Evolutionary conservation across 2,329 filamentous ascomycete genomes (phyloP).

Genomic region (Passalora sequoiae): DNA sequence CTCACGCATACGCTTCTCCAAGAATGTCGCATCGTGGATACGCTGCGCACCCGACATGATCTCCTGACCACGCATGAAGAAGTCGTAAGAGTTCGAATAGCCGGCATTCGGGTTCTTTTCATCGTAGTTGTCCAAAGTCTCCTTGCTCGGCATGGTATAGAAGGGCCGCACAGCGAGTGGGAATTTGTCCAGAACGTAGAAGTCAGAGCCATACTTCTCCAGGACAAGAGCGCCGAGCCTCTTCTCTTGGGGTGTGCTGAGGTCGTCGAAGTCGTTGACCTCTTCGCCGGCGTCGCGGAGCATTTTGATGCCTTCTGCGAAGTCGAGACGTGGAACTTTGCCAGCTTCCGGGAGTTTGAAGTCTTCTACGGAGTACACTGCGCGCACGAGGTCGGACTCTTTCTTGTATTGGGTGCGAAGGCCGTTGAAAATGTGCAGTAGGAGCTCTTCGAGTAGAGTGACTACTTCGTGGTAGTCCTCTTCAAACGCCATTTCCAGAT

Average conservation of each 20-base stretch:
- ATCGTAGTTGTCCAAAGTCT: constrained; percentile 48
- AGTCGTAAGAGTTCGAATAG: constrained; percentile 60
- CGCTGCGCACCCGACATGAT: constrained; percentile 64
- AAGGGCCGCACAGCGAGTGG: constrained; percentile 83
- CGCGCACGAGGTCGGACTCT: constrained; percentile 67
- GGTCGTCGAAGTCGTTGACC: constrained; percentile 71
- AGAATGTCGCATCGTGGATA: constrained; percentile 57
- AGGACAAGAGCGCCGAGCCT: constrained; percentile 82
- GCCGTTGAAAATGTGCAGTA: constrained; percentile 75
- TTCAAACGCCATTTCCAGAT: constrained; percentile 86
- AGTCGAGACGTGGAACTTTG: constrained; percentile 70
- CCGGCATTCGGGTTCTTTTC: constrained; percentile 47
- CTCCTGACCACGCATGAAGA: constrained; percentile 67
- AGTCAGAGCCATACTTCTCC: constrained; percentile 87
- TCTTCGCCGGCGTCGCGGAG: constrained; percentile 72
- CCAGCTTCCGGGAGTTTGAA: constrained; percentile 70
- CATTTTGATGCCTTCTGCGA: constrained; percentile 71
- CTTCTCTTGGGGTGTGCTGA: constrained; percentile 76
- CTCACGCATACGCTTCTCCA: constrained; percentile 54
- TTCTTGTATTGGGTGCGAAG: constrained; percentile 61
- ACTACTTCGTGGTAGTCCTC: constrained; percentile 72
- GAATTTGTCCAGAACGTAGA: constrained; percentile 96
- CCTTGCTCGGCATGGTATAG: constrained; percentile 77
- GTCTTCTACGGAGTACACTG: constrained; percentile 69
- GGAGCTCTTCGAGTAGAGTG: constrained; percentile 65